These are phyloP conservation scores for Trichopus zeylanicus DNA, from an alignment of 116 monocot genomes.

Conservation along the genomic window DNA sequence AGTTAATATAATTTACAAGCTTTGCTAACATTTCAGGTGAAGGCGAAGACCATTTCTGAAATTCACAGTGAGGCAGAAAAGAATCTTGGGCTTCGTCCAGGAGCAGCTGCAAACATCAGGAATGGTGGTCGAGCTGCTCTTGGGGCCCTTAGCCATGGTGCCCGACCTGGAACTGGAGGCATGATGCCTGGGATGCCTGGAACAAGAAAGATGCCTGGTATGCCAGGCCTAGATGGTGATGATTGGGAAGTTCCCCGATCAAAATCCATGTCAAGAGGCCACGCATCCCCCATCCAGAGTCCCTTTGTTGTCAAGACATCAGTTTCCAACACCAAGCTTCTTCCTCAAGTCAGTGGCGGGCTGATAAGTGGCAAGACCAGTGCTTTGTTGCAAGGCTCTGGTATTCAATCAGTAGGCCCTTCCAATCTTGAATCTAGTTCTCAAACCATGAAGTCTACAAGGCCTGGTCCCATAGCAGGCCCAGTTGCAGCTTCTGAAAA, in stretches of 20 bases:
- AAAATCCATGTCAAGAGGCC: slow-evolving; percentile 48
- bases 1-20: slow-evolving; percentile 1
- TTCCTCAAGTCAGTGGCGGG: slow-evolving; percentile 61
- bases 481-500: neutral
- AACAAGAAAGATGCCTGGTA: slow-evolving; percentile 73
- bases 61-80: slow-evolving; percentile 93
- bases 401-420: slow-evolving; percentile 7
- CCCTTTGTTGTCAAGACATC: slow-evolving; percentile 14
- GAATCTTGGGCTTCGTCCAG: slow-evolving; percentile 88
- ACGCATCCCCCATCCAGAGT: slow-evolving; percentile 11
- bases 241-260: slow-evolving; percentile 80
- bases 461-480: slow-evolving; percentile 9
- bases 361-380: slow-evolving; percentile 46
- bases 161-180: slow-evolving; percentile 60
- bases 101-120: slow-evolving; percentile 64
- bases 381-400: slow-evolving; percentile 48
- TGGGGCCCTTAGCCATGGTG: slow-evolving; percentile 24
- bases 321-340: slow-evolving; percentile 35
- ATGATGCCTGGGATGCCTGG: slow-evolving; percentile 94
- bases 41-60: slow-evolving; percentile 90
- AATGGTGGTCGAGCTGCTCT: slow-evolving; percentile 39
- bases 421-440: slow-evolving; percentile 10
- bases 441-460: slow-evolving; percentile 6
- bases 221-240: slow-evolving; percentile 64
- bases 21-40: slow-evolving; percentile 40